Conservation (phyloP, 1,284 basidiomycete genomes). For the Phenoliferia sp. region DNA sequence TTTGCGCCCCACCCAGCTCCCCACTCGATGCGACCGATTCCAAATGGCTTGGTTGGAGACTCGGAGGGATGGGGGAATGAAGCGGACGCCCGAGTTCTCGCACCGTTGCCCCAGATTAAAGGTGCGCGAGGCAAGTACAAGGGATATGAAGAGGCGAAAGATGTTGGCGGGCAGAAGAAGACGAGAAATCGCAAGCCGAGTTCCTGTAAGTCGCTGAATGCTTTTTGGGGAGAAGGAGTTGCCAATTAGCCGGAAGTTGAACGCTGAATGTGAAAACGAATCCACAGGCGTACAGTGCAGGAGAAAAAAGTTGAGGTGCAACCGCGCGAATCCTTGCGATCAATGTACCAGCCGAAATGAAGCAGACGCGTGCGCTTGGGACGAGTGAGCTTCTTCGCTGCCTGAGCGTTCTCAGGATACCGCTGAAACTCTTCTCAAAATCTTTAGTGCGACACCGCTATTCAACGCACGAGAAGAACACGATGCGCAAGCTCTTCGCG, state of each 20-base stretch:
- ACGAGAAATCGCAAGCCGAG: slow-evolving; percentile 29
- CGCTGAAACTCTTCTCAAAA: background rate
- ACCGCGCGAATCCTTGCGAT: slow-evolving; percentile 21
- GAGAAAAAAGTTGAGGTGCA: slow-evolving; percentile 22
- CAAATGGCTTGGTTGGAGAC: background rate
- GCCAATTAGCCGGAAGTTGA: background rate
- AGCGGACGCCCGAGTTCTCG: background rate
- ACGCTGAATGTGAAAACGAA: background rate
- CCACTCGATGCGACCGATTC: too few relatives aligned
- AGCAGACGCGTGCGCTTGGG: slow-evolving; percentile 14
- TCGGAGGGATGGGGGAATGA: background rate
- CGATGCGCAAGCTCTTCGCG: slow-evolving; percentile 20
- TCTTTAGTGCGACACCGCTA: slow-evolving; percentile 18
- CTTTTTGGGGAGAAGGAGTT: background rate
- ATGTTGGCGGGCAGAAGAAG: slow-evolving; percentile 9
- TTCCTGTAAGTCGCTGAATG: slow-evolving; percentile 13
- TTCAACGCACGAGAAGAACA: slow-evolving; percentile 17
- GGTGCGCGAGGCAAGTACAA: background rate
- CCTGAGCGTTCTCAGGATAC: background rate
- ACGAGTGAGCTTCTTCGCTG: slow-evolving; percentile 1
- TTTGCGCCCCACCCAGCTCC: too few relatives aligned
- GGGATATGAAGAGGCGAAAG: background rate
- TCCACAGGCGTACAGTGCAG: slow-evolving; percentile 5
- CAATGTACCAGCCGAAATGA: slow-evolving; percentile 17
- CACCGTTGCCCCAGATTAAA: background rate